A percentile compares a stretch with the other conserved stretches of the same genome.
Evolutionary conservation across 768 basidiomycete genomes (phyloP).

Genomic region (Trametes gibbosa): DNA sequence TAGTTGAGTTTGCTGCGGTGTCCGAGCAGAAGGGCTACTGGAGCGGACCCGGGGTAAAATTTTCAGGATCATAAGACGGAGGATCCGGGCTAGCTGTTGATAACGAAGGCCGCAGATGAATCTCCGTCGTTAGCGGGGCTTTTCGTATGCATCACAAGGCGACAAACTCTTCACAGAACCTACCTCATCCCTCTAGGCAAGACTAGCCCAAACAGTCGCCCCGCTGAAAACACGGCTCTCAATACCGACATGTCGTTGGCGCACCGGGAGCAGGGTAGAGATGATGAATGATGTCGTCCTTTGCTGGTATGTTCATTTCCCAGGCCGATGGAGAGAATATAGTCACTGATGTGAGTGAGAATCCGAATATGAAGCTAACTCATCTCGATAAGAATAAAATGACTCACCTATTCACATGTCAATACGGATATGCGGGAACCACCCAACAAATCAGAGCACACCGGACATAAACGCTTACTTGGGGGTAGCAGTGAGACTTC

Average conservation of each 20-base stretch:
- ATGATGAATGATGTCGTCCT: background rate
- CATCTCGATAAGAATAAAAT: too few species aligned
- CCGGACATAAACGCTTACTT: too few species aligned
- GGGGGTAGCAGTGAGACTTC: too few species aligned
- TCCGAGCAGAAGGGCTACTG: background rate
- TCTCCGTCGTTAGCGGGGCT: background rate
- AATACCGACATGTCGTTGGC: background rate
- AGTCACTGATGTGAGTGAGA: too few species aligned
- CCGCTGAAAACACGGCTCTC: background rate
- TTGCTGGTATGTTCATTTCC: background rate
- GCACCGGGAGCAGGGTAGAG: background rate
- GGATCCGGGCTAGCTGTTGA: background rate
- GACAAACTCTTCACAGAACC: background rate
- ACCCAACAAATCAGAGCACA: too few species aligned
- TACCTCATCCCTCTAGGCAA: background rate
- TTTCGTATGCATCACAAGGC: slow-evolving; percentile 1
- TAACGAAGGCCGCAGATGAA: background rate
- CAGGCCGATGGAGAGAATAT: background rate
- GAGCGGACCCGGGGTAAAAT: background rate
- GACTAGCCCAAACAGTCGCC: background rate
- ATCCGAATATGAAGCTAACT: too few species aligned
- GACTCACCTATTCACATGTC: too few species aligned
- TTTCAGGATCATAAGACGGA: slow-evolving; percentile 4
- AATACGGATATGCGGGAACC: too few species aligned
- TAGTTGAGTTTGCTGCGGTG: background rate